Evolutionary conservation across 2,329 filamentous ascomycete genomes (phyloP).

Genomic region (Cladosporium sp.): DNA sequence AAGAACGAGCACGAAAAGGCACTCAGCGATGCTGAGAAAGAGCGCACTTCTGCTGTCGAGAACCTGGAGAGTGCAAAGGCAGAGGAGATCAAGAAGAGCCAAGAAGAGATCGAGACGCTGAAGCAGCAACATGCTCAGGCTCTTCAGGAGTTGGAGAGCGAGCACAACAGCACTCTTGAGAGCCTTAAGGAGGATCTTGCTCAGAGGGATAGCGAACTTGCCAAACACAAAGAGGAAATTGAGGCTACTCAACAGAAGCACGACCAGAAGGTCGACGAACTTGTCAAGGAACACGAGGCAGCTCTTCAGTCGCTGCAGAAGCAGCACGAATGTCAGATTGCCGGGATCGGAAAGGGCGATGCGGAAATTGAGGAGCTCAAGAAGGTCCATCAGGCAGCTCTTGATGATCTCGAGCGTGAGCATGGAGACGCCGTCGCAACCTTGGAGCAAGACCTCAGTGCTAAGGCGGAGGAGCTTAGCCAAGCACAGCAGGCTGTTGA

Average conservation of each 20-base stretch:
- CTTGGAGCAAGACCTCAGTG: slow-evolving; percentile 13
- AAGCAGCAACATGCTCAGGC: slow-evolving; percentile 10
- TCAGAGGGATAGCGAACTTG: neutral
- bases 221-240: neutral
- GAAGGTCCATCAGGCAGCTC: slow-evolving; percentile 7
- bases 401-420: slow-evolving; percentile 5
- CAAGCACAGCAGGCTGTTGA: neutral
- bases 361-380: neutral
- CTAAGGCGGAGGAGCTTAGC: neutral
- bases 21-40: neutral
- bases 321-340: neutral
- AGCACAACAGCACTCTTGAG: slow-evolving; percentile 14
- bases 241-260: neutral
- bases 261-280: neutral
- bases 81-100: neutral
- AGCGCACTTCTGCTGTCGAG: neutral
- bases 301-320: slow-evolving; percentile 11
- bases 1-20: neutral
- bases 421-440: slow-evolving; percentile 15
- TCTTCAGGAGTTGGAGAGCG: slow-evolving; percentile 6
- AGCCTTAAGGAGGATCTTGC: slow-evolving; percentile 14
- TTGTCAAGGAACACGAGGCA: slow-evolving; percentile 2
- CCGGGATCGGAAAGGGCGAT: neutral
- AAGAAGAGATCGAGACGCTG: neutral
- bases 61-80: neutral